Evolutionary conservation across 2,329 filamentous ascomycete species (phyloP), one percentile per base, ranked within the genome.

Genomic region (Stromatinia cepivora): DNA sequence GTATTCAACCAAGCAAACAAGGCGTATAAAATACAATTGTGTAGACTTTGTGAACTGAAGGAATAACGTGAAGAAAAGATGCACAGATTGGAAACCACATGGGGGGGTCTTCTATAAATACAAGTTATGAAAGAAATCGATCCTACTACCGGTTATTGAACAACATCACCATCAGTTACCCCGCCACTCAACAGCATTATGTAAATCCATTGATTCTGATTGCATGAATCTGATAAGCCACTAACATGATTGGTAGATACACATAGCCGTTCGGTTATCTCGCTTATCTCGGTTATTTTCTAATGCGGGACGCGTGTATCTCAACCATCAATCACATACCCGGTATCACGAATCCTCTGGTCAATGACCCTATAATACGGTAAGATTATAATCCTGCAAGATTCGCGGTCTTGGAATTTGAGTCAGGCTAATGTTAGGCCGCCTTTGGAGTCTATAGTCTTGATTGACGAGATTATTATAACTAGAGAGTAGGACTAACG

Each of bases 241-340:
- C 28, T 9, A 54, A 62, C 4, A 17, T 34, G 28, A 48, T 62
- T 62, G 45, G 58, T 36, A 65, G 28, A 65, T 56, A 45, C 10
- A n/a, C 6, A 45, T 17, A 45, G 20, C 46, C 9, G 36, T 10
- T 17, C 36, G 62, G 25, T 3, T 45, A 56, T 65, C 36, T n/a
- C 62, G 50, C 13, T 6, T 46, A 56, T 66, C 50, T 57, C 36
- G 6, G 28, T 22, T 28, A 20, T 22, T n/a, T 20, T 1, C 3
- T 25, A 50, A 1, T 10, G 8, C 50, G 50, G 17, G 48, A 7
- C 3, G 9, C 25, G 63, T 50, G 36, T 57, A 66, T 58, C 28
- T 36, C 15, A 20, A 20, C 13, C 3, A 15, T 4, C 39, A 25
- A n/a, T 17, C 28, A 17, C 7, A 48, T 36, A 62, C 45, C 58